Conservation (phyloP, 2,329 filamentous ascomycete genomes). For the Diaporthe sp. region DNA sequence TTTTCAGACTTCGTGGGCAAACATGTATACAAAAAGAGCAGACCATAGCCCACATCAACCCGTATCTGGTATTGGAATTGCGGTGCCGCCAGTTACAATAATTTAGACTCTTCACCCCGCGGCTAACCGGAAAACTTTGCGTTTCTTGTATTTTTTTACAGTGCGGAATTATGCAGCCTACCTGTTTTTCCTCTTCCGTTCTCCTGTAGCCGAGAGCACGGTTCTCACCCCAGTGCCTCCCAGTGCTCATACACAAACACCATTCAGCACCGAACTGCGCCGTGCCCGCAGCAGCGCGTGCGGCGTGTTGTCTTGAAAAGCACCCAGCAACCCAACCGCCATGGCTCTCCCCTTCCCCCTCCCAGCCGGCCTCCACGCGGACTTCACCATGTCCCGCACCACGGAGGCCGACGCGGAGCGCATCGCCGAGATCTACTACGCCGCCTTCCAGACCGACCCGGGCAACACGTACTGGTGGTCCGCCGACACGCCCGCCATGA, state of each 20-base stretch:
- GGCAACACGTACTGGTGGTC: slow-evolving; percentile 28
- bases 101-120: not conserved
- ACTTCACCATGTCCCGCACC: not conserved
- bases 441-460: slow-evolving; percentile 18
- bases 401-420: not conserved
- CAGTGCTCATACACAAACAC: not conserved
- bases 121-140: not conserved
- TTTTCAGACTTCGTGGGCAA: not conserved
- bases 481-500: slow-evolving; percentile 8
- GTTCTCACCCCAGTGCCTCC: not conserved
- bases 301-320: not conserved
- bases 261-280: not conserved
- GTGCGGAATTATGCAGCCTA: not conserved
- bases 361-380: slow-evolving; percentile 8
- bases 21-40: not conserved
- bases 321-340: not conserved
- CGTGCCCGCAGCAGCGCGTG: not conserved
- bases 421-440: slow-evolving; percentile 24
- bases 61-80: not conserved
- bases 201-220: not conserved
- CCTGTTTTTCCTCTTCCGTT: not conserved
- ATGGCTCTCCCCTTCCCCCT: slow-evolving; percentile 6
- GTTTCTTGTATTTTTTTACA: not conserved
- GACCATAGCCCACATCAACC: not conserved
- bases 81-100: not conserved